A percentile compares a stretch with the other conserved stretches of the same genome.
These are phyloP conservation scores for Chlamydomonas asymmetrica DNA, from an alignment of 139 green algal genomes.

Conservation along the genomic window DNA sequence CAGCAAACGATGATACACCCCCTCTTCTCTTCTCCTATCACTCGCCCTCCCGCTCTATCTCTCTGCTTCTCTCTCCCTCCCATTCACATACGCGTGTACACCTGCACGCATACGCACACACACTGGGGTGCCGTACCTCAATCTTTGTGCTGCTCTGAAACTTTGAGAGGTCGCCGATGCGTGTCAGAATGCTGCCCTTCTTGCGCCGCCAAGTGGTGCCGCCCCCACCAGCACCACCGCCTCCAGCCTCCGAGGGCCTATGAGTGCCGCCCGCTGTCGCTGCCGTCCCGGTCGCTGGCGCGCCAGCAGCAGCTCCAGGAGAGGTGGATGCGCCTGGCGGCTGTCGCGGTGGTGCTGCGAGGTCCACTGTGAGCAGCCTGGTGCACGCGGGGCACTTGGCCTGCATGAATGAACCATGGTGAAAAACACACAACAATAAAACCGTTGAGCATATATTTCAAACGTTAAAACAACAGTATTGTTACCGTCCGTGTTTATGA, in stretches of 20 bases:
- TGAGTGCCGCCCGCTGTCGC: not conserved
- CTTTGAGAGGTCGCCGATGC: constrained; percentile 56
- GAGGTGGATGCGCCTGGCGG: not conserved
- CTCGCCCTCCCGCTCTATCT: too few relatives aligned
- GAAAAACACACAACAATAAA: too few relatives aligned
- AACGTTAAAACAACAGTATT: too few relatives aligned
- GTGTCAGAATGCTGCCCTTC: constrained; percentile 73
- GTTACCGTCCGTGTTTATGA: too few relatives aligned
- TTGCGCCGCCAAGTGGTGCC: constrained; percentile 24
- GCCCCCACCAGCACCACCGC: not conserved
- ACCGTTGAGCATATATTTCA: too few relatives aligned
- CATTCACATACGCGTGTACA: too few relatives aligned
- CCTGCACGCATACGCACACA: too few relatives aligned
- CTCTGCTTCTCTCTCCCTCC: too few relatives aligned
- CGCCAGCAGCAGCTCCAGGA: constrained; percentile 5
- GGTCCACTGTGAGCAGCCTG: constrained; percentile 75
- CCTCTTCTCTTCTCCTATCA: too few relatives aligned
- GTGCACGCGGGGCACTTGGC: constrained; percentile 75
- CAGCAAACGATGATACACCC: too few relatives aligned
- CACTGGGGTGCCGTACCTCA: constrained; percentile 51
- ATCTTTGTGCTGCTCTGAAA: constrained; percentile 94
- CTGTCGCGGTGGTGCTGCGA: constrained; percentile 38
- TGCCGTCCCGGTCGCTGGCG: not conserved
- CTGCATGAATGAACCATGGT: too few relatives aligned
- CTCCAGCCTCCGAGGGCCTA: not conserved